Percentiles rank a stretch among this genome's conserved stretches.
phyloP scores from a whole-genome alignment of 371 early-diverging fungal genomes.

The Zopfochytrium polystomum region DNA sequence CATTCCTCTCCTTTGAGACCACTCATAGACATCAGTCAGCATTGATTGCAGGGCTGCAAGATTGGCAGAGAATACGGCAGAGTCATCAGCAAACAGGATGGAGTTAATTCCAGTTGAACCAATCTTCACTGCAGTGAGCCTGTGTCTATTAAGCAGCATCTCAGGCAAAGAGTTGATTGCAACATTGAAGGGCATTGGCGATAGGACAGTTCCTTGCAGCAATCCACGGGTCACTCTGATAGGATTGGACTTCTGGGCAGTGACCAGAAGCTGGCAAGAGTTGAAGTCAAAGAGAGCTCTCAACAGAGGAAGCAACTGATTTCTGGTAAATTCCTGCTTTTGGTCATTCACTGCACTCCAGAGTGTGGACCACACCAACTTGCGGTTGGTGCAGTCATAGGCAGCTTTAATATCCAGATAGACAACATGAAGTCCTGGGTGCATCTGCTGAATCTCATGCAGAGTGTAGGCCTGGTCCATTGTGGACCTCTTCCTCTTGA shows the following conservation, averaged over 20 bases:
- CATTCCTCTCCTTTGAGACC: not conserved
- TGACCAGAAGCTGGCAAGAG: not conserved
- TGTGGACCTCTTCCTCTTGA: not conserved
- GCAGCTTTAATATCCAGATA: slow-evolving; percentile 19
- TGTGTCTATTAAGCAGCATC: not conserved
- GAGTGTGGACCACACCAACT: slow-evolving; percentile 8
- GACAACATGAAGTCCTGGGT: not conserved
- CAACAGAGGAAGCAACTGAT: slow-evolving; percentile 6
- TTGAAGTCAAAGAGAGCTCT: slow-evolving; percentile 12
- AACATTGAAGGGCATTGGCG: slow-evolving; percentile 19
- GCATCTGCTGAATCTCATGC: slow-evolving; percentile 3
- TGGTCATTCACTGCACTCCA: not conserved
- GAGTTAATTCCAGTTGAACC: slow-evolving; percentile 6
- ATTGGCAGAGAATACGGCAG: slow-evolving; percentile 2
- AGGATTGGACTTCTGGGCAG: not conserved
- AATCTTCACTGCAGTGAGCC: not conserved
- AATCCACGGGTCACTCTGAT: slow-evolving; percentile 5
- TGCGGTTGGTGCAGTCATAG: slow-evolving; percentile 14
- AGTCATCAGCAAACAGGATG: slow-evolving; percentile 19
- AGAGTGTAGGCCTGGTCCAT: slow-evolving; percentile 10
- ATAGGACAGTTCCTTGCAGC: slow-evolving; percentile 19
- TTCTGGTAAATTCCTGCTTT: not conserved
- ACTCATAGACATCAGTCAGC: not conserved
- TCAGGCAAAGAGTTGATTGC: slow-evolving; percentile 13
- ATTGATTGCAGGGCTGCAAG: not conserved